Evolutionary conservation across 2,329 filamentous ascomycete genomes (phyloP).

Genomic region (Orbilia ellipsospora): DNA sequence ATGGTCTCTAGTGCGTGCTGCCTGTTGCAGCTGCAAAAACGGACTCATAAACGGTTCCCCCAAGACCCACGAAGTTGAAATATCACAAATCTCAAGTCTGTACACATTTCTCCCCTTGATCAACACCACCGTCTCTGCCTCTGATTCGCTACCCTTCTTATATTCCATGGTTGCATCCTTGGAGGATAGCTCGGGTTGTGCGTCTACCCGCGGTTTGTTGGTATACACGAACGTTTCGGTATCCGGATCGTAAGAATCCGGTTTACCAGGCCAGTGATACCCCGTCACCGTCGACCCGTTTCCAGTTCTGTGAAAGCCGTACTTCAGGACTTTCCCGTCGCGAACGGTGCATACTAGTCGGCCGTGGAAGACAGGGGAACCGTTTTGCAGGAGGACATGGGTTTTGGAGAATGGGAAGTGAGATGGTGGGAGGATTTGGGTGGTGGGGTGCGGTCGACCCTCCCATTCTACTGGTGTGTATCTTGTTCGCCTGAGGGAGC

Average conservation of each 20-base stretch:
- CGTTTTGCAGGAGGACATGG: too few relatives aligned
- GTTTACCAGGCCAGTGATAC: background rate
- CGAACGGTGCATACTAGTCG: too few relatives aligned
- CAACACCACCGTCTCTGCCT: background rate
- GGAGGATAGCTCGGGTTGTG: too few relatives aligned
- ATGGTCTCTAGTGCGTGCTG: background rate
- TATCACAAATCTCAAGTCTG: background rate
- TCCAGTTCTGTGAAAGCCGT: too few relatives aligned
- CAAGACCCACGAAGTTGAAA: background rate
- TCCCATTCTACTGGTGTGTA: too few relatives aligned
- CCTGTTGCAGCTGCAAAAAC: background rate
- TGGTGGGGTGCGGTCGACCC: too few relatives aligned
- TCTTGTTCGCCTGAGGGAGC: background rate
- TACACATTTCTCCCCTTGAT: background rate
- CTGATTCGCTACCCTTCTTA: too few relatives aligned
- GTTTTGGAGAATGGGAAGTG: too few relatives aligned
- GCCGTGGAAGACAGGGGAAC: too few relatives aligned
- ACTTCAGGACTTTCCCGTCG: too few relatives aligned
- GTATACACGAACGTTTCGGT: background rate
- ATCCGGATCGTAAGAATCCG: background rate
- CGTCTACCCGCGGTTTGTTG: background rate
- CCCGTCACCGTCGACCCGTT: background rate
- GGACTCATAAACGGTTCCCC: conserved; percentile 10
- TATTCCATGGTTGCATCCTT: too few relatives aligned
- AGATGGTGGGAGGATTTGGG: too few relatives aligned